Evolutionary conservation across 2,329 filamentous ascomycete species (phyloP).

Genomic region (Ceratocystis harringtonii): DNA sequence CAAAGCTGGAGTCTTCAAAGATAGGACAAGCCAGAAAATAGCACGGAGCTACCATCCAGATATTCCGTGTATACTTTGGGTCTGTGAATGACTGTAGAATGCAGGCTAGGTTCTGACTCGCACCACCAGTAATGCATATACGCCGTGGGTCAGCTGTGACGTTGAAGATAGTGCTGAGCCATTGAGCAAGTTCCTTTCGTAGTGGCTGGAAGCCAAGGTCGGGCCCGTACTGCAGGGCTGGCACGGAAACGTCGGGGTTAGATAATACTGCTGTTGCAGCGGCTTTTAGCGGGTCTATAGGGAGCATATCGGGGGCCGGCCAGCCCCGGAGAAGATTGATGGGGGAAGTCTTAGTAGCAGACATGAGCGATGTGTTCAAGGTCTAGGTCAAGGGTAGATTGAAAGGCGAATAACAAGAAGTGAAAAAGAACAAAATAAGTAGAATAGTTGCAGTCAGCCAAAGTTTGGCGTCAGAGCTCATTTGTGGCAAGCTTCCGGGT

Average conservation of each 20-base stretch:
- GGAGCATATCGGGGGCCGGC: slow-evolving; percentile 49
- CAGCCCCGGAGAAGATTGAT: slow-evolving; percentile 57
- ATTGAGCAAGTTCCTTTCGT: slow-evolving; percentile 50
- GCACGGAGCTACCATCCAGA: slow-evolving; percentile 71
- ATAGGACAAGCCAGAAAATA: slow-evolving; percentile 79
- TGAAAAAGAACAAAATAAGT: too few species aligned
- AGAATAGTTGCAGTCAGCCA: too few species aligned
- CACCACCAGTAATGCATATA: slow-evolving; percentile 72
- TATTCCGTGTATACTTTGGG: slow-evolving; percentile 52
- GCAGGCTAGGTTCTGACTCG: slow-evolving; percentile 66
- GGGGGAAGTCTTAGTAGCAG: slow-evolving; percentile 24
- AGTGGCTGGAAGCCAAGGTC: slow-evolving; percentile 61
- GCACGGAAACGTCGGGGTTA: slow-evolving; percentile 40
- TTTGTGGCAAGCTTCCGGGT: too few species aligned
- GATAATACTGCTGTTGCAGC: slow-evolving; percentile 48
- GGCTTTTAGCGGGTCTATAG: slow-evolving; percentile 43
- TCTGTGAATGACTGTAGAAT: slow-evolving; percentile 70
- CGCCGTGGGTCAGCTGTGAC: slow-evolving; percentile 33
- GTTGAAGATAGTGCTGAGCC: slow-evolving; percentile 36
- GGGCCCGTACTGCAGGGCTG: slow-evolving; percentile 64
- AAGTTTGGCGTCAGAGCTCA: too few species aligned
- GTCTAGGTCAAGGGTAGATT: too few species aligned
- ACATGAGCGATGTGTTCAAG: slow-evolving; percentile 15
- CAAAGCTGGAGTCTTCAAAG: slow-evolving; percentile 67
- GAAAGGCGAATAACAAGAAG: background rate